Conservation (phyloP, 1,284 basidiomycete species). For the Macrocybe sp. region DNA sequence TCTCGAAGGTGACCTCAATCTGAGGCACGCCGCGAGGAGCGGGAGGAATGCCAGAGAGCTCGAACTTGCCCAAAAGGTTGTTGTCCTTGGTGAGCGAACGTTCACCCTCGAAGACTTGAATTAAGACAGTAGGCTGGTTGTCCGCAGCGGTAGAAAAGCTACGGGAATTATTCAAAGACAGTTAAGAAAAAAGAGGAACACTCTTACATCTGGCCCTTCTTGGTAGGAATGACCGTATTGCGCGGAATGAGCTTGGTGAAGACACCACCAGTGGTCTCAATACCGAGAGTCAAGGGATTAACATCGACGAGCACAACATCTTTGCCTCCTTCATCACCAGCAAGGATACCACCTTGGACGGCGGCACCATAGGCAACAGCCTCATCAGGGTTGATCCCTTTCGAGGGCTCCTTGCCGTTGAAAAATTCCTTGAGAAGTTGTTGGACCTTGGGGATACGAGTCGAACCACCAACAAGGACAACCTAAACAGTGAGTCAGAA, state of each 20-base stretch:
- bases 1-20: constrained; percentile 93
- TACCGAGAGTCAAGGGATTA: constrained; percentile 91
- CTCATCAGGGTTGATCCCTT: constrained; percentile 94
- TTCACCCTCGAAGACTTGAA: constrained; percentile 94
- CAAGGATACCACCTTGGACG: constrained; percentile 95
- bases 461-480: constrained; percentile 94
- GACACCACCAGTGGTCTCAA: constrained; percentile 97
- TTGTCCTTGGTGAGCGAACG: constrained; percentile 96
- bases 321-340: constrained; percentile 78
- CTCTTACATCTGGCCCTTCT: constrained; percentile 89
- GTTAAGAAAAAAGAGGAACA: constrained; percentile 6
- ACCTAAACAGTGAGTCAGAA: constrained; percentile 34
- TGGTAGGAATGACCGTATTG: constrained; percentile 97
- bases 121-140: constrained; percentile 89
- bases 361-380: constrained; percentile 96
- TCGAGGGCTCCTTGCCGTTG: constrained; percentile 85
- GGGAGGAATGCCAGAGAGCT: constrained; percentile 89
- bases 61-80: constrained; percentile 96
- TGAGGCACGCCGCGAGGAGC: constrained; percentile 95
- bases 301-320: constrained; percentile 96
- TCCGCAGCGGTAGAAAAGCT: constrained; percentile 95
- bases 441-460: constrained; percentile 98
- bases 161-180: constrained; percentile 1
- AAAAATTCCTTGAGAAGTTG: constrained; percentile 95
- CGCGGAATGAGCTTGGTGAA: constrained; percentile 96